Evolutionary conservation across 805 yeast genomes (phyloP), one percentile per base, ranked within the genome.

Genomic region (Yamadazyma olivae): DNA sequence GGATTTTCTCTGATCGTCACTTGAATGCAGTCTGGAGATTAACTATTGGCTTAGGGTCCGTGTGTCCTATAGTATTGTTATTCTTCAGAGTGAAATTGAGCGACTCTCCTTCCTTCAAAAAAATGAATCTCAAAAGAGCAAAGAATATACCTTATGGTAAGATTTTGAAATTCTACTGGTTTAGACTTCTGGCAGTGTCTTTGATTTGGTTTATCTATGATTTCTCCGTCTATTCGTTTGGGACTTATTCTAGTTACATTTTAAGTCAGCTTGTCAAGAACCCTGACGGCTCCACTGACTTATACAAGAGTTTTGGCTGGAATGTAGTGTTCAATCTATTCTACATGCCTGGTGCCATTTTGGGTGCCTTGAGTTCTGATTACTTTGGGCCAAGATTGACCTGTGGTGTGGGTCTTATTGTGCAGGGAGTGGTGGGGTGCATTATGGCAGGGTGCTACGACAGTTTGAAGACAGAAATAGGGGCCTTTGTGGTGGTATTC

Each of bases 151-250:
- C 97, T 35, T 79, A 82, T 63, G 55, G 74, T 64, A 64, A 79
- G 19, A 73, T 83, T 32, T 41, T 89, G 49, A 87, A 83, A 59
- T 86, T 79, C 58, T 90, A 91, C 63, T 83, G 95, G 84, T 82
- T 82, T 49, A 77, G 96, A 57, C 64, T 89, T 40, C 29, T 67
- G 6, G 65, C 86, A 30, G 86, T 88, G 19, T 68, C 91, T 5
- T 49, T 84, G 33, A 78, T 90, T 51, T 90, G 98, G 98, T 89
- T 87, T 68, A 69, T 88, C 50, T 91, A 90, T 57, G 95, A 91
- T 64, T 87, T 90, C 61, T 79, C 89, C 26, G 76, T 81, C 9
- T 91, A 88, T 61, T 87, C 96, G 0, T 89, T 87, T 57, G 90
- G 95, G 50, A 77, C 85, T 50, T 89, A 83, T 63, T 84, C 95